Evolutionary conservation across 129 eudicot genomes (phyloP).

Genomic region (Saposhnikovia divaricata): DNA sequence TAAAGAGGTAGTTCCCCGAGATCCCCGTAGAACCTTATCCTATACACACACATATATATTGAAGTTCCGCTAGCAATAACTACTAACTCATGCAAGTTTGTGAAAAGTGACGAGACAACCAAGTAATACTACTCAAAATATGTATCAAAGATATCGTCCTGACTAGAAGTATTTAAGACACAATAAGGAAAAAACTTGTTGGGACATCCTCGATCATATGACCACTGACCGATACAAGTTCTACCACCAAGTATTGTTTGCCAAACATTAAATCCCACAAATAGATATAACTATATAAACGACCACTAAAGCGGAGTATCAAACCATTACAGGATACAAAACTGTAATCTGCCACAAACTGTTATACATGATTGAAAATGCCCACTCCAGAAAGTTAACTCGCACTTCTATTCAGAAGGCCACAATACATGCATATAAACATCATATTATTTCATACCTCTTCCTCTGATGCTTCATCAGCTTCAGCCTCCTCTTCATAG

Average conservation of each 20-base stretch:
- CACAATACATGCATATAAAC: not conserved
- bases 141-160: not conserved
- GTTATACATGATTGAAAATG: not conserved
- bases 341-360: not conserved
- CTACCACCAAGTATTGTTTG: not conserved
- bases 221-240: not conserved
- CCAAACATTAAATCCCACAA: not conserved
- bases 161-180: not conserved
- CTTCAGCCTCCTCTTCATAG: slow-evolving; percentile 56
- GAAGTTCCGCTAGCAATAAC: not conserved
- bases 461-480: slow-evolving; percentile 77
- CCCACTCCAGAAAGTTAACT: not conserved
- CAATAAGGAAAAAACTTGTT: too few species aligned
- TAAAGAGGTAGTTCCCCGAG: too few species aligned
- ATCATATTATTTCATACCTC: slow-evolving; percentile 32
- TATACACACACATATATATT: too few species aligned
- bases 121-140: not conserved
- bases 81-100: not conserved
- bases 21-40: too few species aligned
- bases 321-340: not conserved
- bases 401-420: not conserved
- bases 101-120: not conserved
- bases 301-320: not conserved
- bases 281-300: not conserved
- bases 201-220: not conserved